Evolutionary conservation across 2,329 filamentous ascomycete species (phyloP).

Genomic region (Dothistroma pini): DNA sequence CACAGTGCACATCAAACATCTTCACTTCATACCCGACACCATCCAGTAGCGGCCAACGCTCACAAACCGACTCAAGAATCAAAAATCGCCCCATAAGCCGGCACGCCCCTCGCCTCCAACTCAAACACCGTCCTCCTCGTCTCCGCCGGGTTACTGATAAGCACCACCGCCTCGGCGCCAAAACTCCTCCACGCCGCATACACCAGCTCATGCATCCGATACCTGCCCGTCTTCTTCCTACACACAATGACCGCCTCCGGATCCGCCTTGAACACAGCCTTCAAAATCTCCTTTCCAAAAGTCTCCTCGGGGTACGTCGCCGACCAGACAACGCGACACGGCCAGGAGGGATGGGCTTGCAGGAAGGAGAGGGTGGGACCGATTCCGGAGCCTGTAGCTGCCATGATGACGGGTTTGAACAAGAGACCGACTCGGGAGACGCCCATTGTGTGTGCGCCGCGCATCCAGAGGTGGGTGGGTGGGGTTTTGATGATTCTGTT

Average conservation of each 20-base stretch:
- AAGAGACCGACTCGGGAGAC: constrained; percentile 65
- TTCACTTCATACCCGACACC: too few species aligned
- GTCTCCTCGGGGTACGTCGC: constrained; percentile 59
- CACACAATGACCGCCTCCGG: constrained; percentile 64
- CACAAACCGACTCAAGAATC: constrained; percentile 48
- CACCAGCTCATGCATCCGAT: constrained; percentile 57
- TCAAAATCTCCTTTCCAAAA: constrained; percentile 57
- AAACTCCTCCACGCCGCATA: constrained; percentile 49
- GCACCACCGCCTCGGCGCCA: constrained; percentile 64
- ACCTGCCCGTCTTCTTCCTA: constrained; percentile 56
- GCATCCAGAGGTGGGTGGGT: constrained; percentile 62
- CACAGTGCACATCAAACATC: neutral
- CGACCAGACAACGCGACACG: constrained; percentile 65
- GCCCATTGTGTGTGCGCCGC: constrained; percentile 63
- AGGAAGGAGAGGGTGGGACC: constrained; percentile 65
- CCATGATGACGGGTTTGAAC: constrained; percentile 62
- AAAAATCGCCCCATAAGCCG: constrained; percentile 71
- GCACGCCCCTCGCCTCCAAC: constrained; percentile 61
- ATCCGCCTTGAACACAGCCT: constrained; percentile 56
- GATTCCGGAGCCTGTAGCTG: constrained; percentile 71
- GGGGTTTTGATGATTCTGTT: constrained; percentile 58
- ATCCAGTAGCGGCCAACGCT: too few species aligned
- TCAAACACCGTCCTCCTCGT: constrained; percentile 67
- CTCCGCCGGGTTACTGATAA: constrained; percentile 67
- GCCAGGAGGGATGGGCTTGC: constrained; percentile 44